Evolutionary conservation across 768 basidiomycete genomes (phyloP).

Genomic region (Piloderma croceum): DNA sequence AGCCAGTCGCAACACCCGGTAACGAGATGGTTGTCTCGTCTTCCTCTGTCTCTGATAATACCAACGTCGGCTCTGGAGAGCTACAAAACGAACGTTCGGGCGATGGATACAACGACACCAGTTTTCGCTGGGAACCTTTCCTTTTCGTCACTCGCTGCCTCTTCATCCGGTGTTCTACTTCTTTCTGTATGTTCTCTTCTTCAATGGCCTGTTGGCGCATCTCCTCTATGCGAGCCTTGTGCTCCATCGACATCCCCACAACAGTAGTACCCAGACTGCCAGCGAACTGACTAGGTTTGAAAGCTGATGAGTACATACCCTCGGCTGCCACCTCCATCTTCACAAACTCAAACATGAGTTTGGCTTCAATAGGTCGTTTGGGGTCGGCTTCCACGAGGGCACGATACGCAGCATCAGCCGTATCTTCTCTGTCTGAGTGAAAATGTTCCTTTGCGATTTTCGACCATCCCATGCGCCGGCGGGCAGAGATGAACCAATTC

Average conservation of each 20-base stretch:
- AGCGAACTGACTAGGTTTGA: conserved; percentile 24
- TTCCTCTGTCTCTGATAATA: conserved; percentile 12
- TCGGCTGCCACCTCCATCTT: conserved; percentile 23
- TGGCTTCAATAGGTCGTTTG: conserved; percentile 4
- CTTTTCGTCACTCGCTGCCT: no score
- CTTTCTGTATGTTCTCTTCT: conserved; percentile 6
- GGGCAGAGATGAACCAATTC: conserved; percentile 42
- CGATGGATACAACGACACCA: no score
- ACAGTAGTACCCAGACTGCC: conserved; percentile 24
- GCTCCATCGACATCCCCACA: conserved; percentile 20
- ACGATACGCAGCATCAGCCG: conserved; percentile 22
- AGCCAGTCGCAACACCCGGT: conserved; percentile 11
- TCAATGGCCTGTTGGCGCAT: no score
- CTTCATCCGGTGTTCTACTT: no score
- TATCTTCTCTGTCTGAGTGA: conserved; percentile 17
- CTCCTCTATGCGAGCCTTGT: conserved; percentile 11
- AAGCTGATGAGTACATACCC: conserved; percentile 23
- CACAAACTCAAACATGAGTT: conserved; percentile 20
- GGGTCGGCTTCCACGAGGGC: conserved; percentile 18
- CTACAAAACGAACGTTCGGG: no score
- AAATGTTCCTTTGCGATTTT: conserved; percentile 16
- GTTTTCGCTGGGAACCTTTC: no score
- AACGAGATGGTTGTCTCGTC: conserved; percentile 10
- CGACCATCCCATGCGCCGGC: conserved; percentile 52
- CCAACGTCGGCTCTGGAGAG: no score